Percentiles rank a stretch among this genome's conserved stretches.
These are phyloP conservation scores for Sporopachydermia quercuum DNA, from an alignment of 805 yeast species.

Conservation along the genomic window DNA sequence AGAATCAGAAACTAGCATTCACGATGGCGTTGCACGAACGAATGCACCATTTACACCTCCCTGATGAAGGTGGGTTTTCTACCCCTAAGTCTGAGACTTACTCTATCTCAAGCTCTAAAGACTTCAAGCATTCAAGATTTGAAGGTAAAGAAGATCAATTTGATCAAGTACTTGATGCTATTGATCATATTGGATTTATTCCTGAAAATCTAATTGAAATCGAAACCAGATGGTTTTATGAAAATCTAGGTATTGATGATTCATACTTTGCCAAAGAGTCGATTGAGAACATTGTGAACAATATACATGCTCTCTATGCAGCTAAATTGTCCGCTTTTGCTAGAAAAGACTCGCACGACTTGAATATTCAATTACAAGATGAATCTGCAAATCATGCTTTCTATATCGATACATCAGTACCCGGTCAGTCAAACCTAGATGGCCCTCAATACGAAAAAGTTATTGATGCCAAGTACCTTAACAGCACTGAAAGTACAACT, in stretches of 20 bases:
- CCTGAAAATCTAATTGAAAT: slow-evolving; percentile 76
- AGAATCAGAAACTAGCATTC: too few species aligned
- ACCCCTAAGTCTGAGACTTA: too few species aligned
- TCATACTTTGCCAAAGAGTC: slow-evolving; percentile 80
- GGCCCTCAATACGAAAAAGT: slow-evolving; percentile 47
- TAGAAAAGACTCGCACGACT: slow-evolving; percentile 34
- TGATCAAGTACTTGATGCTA: slow-evolving; percentile 63
- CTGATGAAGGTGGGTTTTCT: too few species aligned
- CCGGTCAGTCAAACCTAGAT: slow-evolving; percentile 30
- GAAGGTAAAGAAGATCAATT: slow-evolving; percentile 71
- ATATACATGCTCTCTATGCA: slow-evolving; percentile 79
- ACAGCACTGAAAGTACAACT: too few species aligned
- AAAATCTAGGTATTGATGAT: slow-evolving; percentile 78
- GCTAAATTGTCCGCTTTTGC: slow-evolving; percentile 86
- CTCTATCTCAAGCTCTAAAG: too few species aligned
- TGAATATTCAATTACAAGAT: slow-evolving; percentile 63
- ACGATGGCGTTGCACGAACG: too few species aligned
- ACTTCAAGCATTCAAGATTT: slow-evolving; percentile 64
- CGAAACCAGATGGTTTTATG: slow-evolving; percentile 85
- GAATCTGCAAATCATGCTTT: slow-evolving; percentile 81
- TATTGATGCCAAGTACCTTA: slow-evolving; percentile 71
- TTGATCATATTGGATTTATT: slow-evolving; percentile 75
- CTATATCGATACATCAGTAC: slow-evolving; percentile 61
- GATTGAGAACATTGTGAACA: slow-evolving; percentile 64
- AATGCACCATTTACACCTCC: too few species aligned